phyloP scores from a whole-genome alignment of 75 land plant genomes.

The Selaginella moellendorffii region DNA sequence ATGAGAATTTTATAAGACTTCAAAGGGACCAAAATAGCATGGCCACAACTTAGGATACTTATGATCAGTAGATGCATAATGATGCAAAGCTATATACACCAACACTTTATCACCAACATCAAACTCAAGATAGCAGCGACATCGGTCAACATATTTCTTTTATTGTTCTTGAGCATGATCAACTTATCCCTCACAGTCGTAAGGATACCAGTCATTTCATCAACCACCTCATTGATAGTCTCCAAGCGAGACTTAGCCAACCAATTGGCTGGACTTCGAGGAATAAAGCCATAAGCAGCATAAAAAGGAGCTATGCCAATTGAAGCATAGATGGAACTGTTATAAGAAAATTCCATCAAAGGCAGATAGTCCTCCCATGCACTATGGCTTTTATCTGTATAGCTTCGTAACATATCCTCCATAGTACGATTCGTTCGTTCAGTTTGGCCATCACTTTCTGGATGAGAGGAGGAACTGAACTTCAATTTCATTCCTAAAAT shows the following conservation, averaged over 20 bases:
- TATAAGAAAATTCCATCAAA: slow-evolving; percentile 12
- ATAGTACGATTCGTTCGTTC: slow-evolving; percentile 12
- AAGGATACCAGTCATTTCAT: neutral
- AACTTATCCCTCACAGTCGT: neutral
- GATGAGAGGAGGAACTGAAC: slow-evolving; percentile 12
- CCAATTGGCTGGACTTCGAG: neutral
- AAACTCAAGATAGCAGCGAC: neutral
- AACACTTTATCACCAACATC: neutral
- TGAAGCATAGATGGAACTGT: slow-evolving; percentile 10
- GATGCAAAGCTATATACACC: neutral
- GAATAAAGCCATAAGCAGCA: slow-evolving; percentile 3
- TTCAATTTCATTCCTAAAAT: neutral
- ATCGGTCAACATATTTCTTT: neutral
- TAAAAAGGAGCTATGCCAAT: slow-evolving; percentile 14
- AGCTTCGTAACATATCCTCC: slow-evolving; percentile 8
- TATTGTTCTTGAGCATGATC: neutral
- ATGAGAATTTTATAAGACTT: neutral
- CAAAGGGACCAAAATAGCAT: neutral
- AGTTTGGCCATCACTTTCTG: slow-evolving; percentile 10
- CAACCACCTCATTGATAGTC: neutral
- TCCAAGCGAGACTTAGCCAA: neutral
- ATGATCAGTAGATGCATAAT: neutral
- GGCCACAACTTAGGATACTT: neutral
- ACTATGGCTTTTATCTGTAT: neutral
- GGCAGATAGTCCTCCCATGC: slow-evolving; percentile 14